A percentile compares a stretch with the other conserved stretches of the same genome.
These are phyloP conservation scores for Crucihimalaya himalaica DNA, from an alignment of 345 rosid species.

Conservation along the genomic window DNA sequence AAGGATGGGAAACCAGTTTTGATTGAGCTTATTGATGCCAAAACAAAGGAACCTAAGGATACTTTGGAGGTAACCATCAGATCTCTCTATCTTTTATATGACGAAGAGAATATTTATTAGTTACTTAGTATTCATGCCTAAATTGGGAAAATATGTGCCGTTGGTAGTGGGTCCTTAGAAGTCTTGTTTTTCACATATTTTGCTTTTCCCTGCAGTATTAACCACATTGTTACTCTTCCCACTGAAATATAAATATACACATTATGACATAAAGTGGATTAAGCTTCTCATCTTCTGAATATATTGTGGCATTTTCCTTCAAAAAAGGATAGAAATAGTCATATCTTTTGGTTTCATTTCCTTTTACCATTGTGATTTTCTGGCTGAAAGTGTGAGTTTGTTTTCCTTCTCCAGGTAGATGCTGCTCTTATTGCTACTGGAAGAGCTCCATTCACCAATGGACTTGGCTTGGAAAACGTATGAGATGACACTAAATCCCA, in stretches of 20 bases:
- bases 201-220: not conserved
- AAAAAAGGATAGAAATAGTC: not conserved
- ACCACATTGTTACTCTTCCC: not conserved
- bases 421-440: conserved; percentile 99
- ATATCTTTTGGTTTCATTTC: conserved; percentile 1
- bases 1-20: conserved; percentile 91
- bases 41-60: conserved; percentile 87
- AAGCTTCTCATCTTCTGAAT: not conserved
- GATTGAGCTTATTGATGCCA: conserved; percentile 98
- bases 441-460: conserved; percentile 97
- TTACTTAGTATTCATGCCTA: not conserved
- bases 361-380: conserved; percentile 5
- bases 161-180: not conserved
- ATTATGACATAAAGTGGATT: not conserved
- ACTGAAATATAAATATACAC: not conserved
- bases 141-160: not conserved
- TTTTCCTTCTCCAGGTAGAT: conserved; percentile 65
- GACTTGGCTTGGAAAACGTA: conserved; percentile 97
- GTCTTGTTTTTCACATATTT: not conserved
- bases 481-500: conserved; percentile 20
- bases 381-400: conserved; percentile 22
- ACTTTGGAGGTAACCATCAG: conserved; percentile 71
- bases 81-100: too few relatives aligned
- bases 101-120: not conserved
- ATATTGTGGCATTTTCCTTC: not conserved